Evolutionary conservation across 139 green algal genomes (phyloP).

Genomic region (Pedinophyceae sp.): DNA sequence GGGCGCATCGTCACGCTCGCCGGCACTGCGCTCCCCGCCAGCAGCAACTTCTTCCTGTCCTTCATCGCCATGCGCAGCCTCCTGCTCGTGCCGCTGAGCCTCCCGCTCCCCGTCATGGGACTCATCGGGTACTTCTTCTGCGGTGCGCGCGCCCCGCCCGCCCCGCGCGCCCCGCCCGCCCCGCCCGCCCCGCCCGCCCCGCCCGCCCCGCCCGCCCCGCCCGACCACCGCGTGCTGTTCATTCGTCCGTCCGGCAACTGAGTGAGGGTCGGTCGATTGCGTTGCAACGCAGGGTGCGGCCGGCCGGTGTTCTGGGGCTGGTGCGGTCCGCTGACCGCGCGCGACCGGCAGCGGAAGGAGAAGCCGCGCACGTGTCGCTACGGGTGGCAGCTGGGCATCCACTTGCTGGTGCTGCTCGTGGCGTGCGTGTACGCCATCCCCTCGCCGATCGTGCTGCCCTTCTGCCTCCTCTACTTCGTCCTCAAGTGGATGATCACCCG

Average conservation of each 20-base stretch:
- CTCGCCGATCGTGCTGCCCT: neutral
- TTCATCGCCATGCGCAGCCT: neutral
- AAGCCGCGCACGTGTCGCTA: neutral
- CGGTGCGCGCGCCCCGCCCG: neutral
- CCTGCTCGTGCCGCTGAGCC: neutral
- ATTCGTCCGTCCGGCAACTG: neutral
- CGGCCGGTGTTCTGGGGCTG: neutral
- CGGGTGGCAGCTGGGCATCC: neutral
- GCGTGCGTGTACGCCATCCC: neutral
- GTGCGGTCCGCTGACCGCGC: neutral
- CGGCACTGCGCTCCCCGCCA: neutral
- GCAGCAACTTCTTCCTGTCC: neutral
- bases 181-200: too few species aligned
- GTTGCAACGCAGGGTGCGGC: neutral
- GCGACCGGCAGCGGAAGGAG: neutral
- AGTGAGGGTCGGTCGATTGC: neutral
- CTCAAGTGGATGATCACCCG: neutral
- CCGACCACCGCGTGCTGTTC: too few species aligned
- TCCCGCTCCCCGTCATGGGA: neutral
- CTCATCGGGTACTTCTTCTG: neutral
- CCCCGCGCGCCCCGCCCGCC: neutral
- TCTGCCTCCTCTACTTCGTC: constrained; percentile 1
- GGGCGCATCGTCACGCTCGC: neutral
- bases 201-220: too few species aligned
- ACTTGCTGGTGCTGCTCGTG: neutral